Evolutionary conservation across 805 yeast genomes (phyloP).

Genomic region (Phaffomyces thermotolerans): DNA sequence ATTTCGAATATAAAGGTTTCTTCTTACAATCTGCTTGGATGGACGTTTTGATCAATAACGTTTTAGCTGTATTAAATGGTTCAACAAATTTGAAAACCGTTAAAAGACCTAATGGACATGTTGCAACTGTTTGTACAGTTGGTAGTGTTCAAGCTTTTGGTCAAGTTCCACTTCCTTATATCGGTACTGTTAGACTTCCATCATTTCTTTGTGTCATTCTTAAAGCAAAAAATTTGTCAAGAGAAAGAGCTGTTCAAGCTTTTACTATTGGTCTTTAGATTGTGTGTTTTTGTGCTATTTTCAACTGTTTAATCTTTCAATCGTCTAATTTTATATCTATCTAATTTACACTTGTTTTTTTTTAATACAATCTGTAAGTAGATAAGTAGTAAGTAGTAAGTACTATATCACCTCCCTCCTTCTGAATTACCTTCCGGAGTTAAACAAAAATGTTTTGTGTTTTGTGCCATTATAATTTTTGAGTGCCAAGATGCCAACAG

Average conservation of each 20-base stretch:
- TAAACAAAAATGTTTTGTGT: too few relatives aligned
- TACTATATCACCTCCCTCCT: too few relatives aligned
- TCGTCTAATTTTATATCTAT: too few relatives aligned
- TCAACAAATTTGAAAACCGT: background rate
- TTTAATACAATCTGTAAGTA: too few relatives aligned
- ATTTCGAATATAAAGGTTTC: slow-evolving; percentile 21
- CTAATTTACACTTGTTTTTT: too few relatives aligned
- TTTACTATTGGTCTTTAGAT: background rate
- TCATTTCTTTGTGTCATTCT: slow-evolving; percentile 11
- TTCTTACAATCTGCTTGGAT: slow-evolving; percentile 7
- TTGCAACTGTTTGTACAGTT: slow-evolving; percentile 13
- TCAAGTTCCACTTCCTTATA: slow-evolving; percentile 18
- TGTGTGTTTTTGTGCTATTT: too few relatives aligned
- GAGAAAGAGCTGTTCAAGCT: background rate
- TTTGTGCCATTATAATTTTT: too few relatives aligned
- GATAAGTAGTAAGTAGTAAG: too few relatives aligned
- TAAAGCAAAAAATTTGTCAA: slow-evolving; percentile 18
- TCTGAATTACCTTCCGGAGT: too few relatives aligned
- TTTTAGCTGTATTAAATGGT: slow-evolving; percentile 11
- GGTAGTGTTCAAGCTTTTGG: slow-evolving; percentile 25
- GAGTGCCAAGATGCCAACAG: too few relatives aligned
- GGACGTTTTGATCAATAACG: background rate
- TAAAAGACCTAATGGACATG: background rate
- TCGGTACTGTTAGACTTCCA: slow-evolving; percentile 19
- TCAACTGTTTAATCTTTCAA: too few relatives aligned